Percentiles rank a stretch among this genome's conserved stretches.
These are phyloP conservation scores for Endoconidiophora laricicola DNA, from an alignment of 2,329 filamentous ascomycete genomes.

Conservation along the genomic window DNA sequence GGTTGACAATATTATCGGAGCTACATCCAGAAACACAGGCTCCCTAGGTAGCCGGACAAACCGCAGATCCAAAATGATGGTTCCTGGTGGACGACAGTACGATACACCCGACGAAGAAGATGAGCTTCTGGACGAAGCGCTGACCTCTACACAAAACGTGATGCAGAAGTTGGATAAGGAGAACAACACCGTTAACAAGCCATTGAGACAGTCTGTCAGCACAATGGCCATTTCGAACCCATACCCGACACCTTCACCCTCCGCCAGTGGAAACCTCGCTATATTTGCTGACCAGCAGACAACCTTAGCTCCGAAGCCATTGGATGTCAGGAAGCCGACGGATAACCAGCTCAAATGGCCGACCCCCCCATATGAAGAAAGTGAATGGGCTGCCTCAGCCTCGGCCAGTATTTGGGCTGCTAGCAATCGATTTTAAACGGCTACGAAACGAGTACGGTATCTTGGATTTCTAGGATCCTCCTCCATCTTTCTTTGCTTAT, in stretches of 20 bases:
- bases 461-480: slow-evolving; percentile 12
- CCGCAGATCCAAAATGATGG: slow-evolving; percentile 53
- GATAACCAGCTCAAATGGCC: slow-evolving; percentile 59
- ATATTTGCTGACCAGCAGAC: slow-evolving; percentile 54
- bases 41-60: slow-evolving; percentile 26
- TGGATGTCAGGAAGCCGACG: slow-evolving; percentile 45
- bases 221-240: slow-evolving; percentile 45
- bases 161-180: slow-evolving; percentile 52
- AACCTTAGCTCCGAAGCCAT: slow-evolving; percentile 48
- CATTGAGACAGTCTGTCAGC: slow-evolving; percentile 44
- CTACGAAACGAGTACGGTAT: background rate
- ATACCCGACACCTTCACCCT: slow-evolving; percentile 54
- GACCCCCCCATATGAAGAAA: slow-evolving; percentile 86
- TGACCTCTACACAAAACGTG: slow-evolving; percentile 59
- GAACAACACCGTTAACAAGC: slow-evolving; percentile 20
- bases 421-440: slow-evolving; percentile 40
- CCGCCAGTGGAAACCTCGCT: slow-evolving; percentile 64
- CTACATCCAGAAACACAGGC: slow-evolving; percentile 29
- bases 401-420: slow-evolving; percentile 67
- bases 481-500: slow-evolving; percentile 15
- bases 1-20: slow-evolving; percentile 40
- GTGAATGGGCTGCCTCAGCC: slow-evolving; percentile 75
- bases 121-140: slow-evolving; percentile 78
- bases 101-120: slow-evolving; percentile 95
- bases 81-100: slow-evolving; percentile 64